Evolutionary conservation across 1,284 basidiomycete species (phyloP), one percentile per base, ranked within the genome.

Genomic region (Golubevia sp.): DNA sequence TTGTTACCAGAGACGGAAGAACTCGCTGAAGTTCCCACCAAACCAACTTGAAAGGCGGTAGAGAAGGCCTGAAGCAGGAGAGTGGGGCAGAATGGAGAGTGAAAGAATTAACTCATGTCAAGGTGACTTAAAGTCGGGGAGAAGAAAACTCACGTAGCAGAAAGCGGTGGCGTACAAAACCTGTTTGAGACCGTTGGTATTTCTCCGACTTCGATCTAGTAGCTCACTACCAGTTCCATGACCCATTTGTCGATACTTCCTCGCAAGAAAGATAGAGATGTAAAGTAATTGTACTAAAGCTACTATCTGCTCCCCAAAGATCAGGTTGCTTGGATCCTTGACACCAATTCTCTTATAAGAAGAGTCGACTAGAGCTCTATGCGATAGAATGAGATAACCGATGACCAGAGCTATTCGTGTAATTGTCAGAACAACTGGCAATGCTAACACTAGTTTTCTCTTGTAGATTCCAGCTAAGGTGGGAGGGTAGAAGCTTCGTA

Each of bases 401-500:
- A 55, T 62, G 67, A 70, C 68, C 55, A 71, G 62, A 44, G 58
- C 59, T 55, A 72, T 58, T 3, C 71, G 57, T 2, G 64, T 68
- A 11, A 71, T 25, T 58, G 71, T 71, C 57, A 74, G 57, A 7
- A 66, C 49, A 6, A 63, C 56, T 2, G 72, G 72, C 25, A 70
- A 13, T 58, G 67, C 53, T 61, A 63, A 62, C 50, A 74, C 68
- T 20, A 53, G 53, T 34, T 66, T 57, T 52, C 70, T 65, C 52
- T 72, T 70, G 34, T 50, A 38, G 24, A 66, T 50, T 51, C 64
- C 66, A 2, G 70, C 65, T 13, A 74, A 56, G 0, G 64, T 70
- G 3, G 70, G 30, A 1, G 72, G 72, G 54, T 72, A 74, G 60
- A 74, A 74, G 30, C 65, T 65, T 23, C 67, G 61, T 3, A 74